Percentiles rank a stretch among this genome's conserved stretches.
phyloP scores from a whole-genome alignment of 495 filamentous ascomycete species.

The Sporormia fimetaria region DNA sequence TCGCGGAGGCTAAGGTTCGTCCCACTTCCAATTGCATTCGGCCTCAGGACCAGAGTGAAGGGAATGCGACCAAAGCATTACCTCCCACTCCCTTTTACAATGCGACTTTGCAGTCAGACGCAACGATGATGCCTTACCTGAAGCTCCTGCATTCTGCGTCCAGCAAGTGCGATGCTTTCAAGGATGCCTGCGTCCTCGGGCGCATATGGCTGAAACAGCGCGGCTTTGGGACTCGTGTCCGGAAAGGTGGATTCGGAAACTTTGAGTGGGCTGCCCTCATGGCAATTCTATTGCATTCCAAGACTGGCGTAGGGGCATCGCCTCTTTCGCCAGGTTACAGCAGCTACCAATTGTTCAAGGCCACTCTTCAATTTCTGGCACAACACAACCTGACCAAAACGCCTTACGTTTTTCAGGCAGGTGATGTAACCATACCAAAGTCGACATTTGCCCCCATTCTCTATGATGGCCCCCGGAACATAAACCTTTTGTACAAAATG shows the following conservation, averaged over 20 bases:
- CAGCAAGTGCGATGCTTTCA: conserved; percentile 57
- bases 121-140: conserved; percentile 57
- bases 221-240: conserved; percentile 55
- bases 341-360: conserved; percentile 92
- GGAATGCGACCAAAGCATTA: conserved; percentile 30
- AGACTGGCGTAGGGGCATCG: conserved; percentile 49
- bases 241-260: conserved; percentile 78
- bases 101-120: conserved; percentile 69
- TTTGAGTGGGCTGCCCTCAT: conserved; percentile 78
- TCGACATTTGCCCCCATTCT: conserved; percentile 38
- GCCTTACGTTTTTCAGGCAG: conserved; percentile 45
- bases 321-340: conserved; percentile 69
- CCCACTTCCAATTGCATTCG: conserved; percentile 64
- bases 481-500: conserved; percentile 91
- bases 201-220: conserved; percentile 82
- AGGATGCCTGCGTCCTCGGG: conserved; percentile 74
- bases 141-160: conserved; percentile 55
- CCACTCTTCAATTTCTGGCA: conserved; percentile 70
- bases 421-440: conserved; percentile 28
- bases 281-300: conserved; percentile 61
- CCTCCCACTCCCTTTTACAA: conserved; percentile 79
- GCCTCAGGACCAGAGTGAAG: conserved; percentile 31
- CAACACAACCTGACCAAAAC: conserved; percentile 53
- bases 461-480: conserved; percentile 56
- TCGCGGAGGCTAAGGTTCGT: conserved; percentile 54